A percentile compares a stretch with the other conserved stretches of the same genome.
These are phyloP conservation scores for Simplicillium aogashimaense DNA, from an alignment of 2,329 filamentous ascomycete genomes.

Conservation along the genomic window DNA sequence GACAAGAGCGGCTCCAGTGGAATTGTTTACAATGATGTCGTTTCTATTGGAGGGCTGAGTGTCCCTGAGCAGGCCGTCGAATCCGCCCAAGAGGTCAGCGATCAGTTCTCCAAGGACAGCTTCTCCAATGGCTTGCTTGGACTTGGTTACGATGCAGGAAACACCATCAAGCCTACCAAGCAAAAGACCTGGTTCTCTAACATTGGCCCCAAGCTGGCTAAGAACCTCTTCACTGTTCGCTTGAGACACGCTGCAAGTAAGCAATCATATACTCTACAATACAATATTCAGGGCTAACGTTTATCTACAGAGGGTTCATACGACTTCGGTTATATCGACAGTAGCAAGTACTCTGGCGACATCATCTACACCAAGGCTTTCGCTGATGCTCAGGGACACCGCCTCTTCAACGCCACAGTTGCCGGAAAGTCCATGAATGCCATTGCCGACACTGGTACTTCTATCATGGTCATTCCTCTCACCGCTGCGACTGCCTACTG, in stretches of 20 bases:
- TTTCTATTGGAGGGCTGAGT: conserved; percentile 30
- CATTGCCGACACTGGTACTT: conserved; percentile 51
- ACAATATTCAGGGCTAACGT: background rate
- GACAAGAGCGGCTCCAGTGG: conserved; percentile 32
- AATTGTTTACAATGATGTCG: conserved; percentile 31
- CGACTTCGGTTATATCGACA: conserved; percentile 65
- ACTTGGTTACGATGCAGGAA: conserved; percentile 30
- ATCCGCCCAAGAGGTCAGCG: conserved; percentile 29
- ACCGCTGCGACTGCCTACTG: conserved; percentile 39
- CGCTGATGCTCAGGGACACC: conserved; percentile 54
- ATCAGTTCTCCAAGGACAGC: conserved; percentile 30
- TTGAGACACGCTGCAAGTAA: conserved; percentile 38
- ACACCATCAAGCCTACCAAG: conserved; percentile 26
- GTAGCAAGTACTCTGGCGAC: conserved; percentile 48
- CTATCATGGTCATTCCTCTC: conserved; percentile 48
- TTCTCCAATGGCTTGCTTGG: conserved; percentile 31
- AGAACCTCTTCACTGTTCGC: conserved; percentile 55
- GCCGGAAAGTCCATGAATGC: conserved; percentile 21
- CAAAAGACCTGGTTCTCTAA: conserved; percentile 35
- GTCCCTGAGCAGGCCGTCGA: conserved; percentile 32
- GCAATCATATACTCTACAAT: background rate
- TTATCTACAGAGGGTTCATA: conserved; percentile 48
- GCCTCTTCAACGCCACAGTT: conserved; percentile 27
- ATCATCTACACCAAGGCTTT: conserved; percentile 50
- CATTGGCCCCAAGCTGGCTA: conserved; percentile 10